phyloP scores from a whole-genome alignment of 345 rosid species.

The Noccaea bulbosa region DNA sequence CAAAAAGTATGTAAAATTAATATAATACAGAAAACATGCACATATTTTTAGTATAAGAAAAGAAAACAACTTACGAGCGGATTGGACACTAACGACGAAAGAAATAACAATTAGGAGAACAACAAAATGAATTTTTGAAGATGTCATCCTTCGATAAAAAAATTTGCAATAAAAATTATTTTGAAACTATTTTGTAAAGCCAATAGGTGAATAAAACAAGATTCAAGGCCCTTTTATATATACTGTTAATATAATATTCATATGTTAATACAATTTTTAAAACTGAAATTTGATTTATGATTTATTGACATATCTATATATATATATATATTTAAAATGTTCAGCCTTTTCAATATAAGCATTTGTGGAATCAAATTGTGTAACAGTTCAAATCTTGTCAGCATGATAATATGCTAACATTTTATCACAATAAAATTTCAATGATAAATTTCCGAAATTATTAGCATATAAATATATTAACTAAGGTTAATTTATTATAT shows the following conservation, averaged over 20 bases:
- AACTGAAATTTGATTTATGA: background rate
- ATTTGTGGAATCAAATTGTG: background rate
- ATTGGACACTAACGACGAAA: background rate
- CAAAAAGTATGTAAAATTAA: background rate
- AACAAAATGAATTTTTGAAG: background rate
- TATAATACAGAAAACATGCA: background rate
- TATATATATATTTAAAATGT: background rate
- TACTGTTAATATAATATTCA: background rate
- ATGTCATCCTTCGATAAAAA: background rate
- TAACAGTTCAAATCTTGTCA: background rate
- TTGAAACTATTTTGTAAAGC: background rate
- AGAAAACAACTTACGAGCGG: slow-evolving; percentile 3
- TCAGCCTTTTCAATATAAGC: background rate
- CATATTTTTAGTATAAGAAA: background rate
- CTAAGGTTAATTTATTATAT: background rate
- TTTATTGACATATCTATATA: background rate
- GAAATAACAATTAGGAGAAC: background rate
- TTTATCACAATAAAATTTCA: no score
- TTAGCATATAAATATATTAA: background rate
- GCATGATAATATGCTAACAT: background rate
- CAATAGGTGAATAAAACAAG: background rate
- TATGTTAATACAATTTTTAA: background rate
- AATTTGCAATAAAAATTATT: background rate
- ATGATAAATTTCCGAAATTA: background rate
- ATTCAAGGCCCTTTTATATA: background rate